Evolutionary conservation across 2,329 filamentous ascomycete genomes (phyloP).

Genomic region (Colletotrichum liaoningense): DNA sequence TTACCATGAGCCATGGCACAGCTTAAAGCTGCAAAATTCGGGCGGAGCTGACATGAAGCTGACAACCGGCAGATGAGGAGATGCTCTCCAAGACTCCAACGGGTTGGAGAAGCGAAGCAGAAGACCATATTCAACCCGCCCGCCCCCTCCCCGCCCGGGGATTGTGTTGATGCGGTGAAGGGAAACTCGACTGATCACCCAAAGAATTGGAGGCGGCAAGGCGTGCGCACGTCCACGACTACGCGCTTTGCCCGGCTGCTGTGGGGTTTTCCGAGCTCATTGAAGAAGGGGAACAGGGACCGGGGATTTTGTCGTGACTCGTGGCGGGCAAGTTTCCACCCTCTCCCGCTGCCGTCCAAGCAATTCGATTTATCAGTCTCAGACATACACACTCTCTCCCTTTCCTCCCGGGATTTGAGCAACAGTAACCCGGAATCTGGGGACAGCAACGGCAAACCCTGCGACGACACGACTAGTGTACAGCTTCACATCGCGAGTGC

Average conservation of each 20-base stretch:
- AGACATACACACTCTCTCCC: not conserved
- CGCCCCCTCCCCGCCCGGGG: not conserved
- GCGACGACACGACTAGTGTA: not conserved
- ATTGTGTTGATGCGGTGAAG: slow-evolving; percentile 23
- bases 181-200: not conserved
- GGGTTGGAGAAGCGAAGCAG: not conserved
- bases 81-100: not conserved
- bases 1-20: slow-evolving; percentile 4
- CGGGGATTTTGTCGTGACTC: slow-evolving; percentile 18
- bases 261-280: not conserved
- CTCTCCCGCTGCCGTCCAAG: not conserved
- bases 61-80: not conserved
- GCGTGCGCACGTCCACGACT: not conserved
- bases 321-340: slow-evolving; percentile 1
- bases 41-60: not conserved
- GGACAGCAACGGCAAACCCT: not conserved
- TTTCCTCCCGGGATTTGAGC: not conserved
- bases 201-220: not conserved
- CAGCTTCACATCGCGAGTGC: not conserved
- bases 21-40: not conserved
- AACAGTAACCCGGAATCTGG: not conserved
- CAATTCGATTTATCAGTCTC: not conserved
- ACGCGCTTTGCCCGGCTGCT: slow-evolving; percentile 28
- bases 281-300: slow-evolving; percentile 18
- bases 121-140: not conserved